Percentiles rank a stretch among this genome's conserved stretches.
Evolutionary conservation across 441 rosid species (phyloP).

Genomic region (Macaranga tanarius): DNA sequence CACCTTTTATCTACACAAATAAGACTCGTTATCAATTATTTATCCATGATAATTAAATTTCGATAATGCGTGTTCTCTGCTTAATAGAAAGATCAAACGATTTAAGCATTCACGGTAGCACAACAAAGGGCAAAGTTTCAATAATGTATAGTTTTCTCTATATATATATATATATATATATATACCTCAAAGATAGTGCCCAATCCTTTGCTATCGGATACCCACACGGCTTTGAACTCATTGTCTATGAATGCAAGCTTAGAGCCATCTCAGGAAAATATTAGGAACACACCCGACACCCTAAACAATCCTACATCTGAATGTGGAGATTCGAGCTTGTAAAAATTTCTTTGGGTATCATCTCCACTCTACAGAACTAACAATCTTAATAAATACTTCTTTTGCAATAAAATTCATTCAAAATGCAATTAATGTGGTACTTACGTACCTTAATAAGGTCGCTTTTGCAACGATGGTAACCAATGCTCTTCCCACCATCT

Average conservation of each 20-base stretch:
- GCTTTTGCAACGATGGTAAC: constrained; percentile 10
- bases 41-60: no score
- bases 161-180: no score
- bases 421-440: no score
- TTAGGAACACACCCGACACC: constrained; percentile 6
- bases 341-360: neutral
- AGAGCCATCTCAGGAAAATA: constrained; percentile 9
- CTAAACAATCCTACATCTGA: constrained; percentile 1
- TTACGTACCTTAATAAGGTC: neutral
- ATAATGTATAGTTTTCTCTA: no score
- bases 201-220: constrained; percentile 1
- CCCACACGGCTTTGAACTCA: constrained; percentile 4
- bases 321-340: constrained; percentile 4
- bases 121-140: no score
- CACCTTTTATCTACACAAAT: neutral
- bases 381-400: neutral
- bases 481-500: constrained; percentile 6
- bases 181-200: constrained; percentile 3
- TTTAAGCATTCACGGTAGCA: no score
- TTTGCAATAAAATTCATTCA: neutral
- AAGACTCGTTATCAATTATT: neutral
- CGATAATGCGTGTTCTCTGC: no score
- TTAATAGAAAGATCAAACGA: no score
- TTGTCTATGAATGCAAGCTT: constrained; percentile 16
- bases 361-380: neutral